Base-by-base conservation (phyloP, 2,329 filamentous ascomycete genomes). In the Aspergillus caelatus region DNA sequence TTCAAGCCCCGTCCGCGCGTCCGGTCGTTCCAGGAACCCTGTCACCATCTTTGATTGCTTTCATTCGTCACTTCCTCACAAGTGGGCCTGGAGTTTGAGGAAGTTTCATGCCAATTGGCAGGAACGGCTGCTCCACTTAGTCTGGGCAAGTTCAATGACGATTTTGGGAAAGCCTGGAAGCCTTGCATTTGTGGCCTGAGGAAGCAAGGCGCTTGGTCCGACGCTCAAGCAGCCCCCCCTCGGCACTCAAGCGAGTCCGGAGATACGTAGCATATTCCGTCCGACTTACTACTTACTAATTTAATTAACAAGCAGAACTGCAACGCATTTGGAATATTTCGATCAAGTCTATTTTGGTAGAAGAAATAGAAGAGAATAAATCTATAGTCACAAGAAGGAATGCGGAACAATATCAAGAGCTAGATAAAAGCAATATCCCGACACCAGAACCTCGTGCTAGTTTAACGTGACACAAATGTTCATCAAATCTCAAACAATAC, bases 381-480 rank as follows among this genome's bases (percentile, higher is more conserved):
- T 45, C 48, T 69, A 69, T 68, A 63, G 62, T 70, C 55, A 68
- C 67, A 66, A 43, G 58, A 57, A 63, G 57, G 46, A 57, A 65
- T 52, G 48, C n/a, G 53, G 46, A 60, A 62, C 52, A 65, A 61
- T 58, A 50, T 58, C 12, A 52, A 41, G 21, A 54, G 12, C 48
- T 53, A 62, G 61, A 60, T 41, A 50, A 60, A 54, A 34, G 34
- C 43, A 39, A 66, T 65, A 55, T 63, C 63, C 63, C 61, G 58
- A 71, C 65, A 68, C 70, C 68, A 61, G 61, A 62, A 64, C 61
- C 64, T 66, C 65, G 62, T 65, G 65, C 68, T 60, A 67, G 62
- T 65, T 64, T 58, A 68, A 67, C 67, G 64, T 67, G 63, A 61
- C 62, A 67, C 63, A 69, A 65, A 68, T 65, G 54, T 65, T 68